Evolutionary conservation across 2,329 filamentous ascomycete genomes (phyloP).

Genomic region (Penicillium sp.): DNA sequence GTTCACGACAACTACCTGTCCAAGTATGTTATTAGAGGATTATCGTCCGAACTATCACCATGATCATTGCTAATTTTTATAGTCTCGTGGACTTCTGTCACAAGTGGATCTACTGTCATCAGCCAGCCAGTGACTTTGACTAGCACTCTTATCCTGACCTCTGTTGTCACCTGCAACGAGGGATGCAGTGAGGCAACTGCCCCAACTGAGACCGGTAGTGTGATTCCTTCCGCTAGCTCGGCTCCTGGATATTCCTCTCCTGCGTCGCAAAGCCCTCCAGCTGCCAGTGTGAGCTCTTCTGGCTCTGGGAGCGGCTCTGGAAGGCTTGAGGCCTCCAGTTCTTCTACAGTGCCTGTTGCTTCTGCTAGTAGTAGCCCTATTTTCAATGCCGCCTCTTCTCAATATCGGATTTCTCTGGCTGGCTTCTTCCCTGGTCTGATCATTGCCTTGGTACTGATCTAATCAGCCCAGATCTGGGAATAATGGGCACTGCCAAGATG

Average conservation of each 20-base stretch:
- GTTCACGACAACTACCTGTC: conserved; percentile 31
- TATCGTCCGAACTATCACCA: not conserved
- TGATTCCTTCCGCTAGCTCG: not conserved
- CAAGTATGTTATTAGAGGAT: conserved; percentile 20
- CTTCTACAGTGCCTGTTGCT: not conserved
- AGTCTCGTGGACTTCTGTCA: conserved; percentile 24
- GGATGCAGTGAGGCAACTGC: conserved; percentile 12
- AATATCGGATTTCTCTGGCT: conserved; percentile 16
- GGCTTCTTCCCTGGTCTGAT: conserved; percentile 18
- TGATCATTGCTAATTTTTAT: conserved; percentile 8
- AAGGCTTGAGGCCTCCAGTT: too few relatives aligned
- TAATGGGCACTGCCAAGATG: not conserved
- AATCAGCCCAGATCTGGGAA: not conserved
- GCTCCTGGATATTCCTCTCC: not conserved
- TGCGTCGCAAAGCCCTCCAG: not conserved
- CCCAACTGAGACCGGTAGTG: not conserved
- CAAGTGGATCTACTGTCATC: conserved; percentile 21
- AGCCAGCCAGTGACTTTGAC: conserved; percentile 26
- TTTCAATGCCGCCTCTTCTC: conserved; percentile 21
- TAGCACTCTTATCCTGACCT: conserved; percentile 24
- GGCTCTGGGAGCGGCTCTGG: not conserved
- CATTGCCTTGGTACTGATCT: conserved; percentile 20
- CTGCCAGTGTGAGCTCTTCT: not conserved
- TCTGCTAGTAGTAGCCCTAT: conserved; percentile 3
- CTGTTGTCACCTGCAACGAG: conserved; percentile 22